These are phyloP conservation scores for Xylariaceae sp. DNA, from an alignment of 2,329 filamentous ascomycete genomes.

Conservation along the genomic window DNA sequence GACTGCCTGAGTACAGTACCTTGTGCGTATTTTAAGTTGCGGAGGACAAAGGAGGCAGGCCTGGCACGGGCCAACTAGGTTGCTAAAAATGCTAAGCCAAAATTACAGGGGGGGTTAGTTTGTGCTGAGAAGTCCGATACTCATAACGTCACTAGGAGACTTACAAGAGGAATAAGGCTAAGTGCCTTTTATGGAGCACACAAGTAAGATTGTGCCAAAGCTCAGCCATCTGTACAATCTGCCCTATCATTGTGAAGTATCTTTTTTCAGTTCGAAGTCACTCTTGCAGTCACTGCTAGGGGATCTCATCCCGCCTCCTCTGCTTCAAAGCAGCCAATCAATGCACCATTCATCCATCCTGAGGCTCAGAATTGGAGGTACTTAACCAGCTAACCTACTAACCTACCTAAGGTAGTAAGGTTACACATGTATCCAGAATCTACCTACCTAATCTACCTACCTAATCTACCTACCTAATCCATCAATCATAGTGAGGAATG, in stretches of 20 bases:
- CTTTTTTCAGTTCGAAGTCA: conserved; percentile 6
- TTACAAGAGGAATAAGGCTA: background rate
- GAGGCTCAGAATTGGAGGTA: conserved; percentile 4
- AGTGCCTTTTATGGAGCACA: conserved; percentile 4
- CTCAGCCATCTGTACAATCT: conserved; percentile 2
- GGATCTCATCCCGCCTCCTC: conserved; percentile 1
- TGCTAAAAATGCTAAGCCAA: no score
- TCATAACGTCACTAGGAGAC: conserved; percentile 22
- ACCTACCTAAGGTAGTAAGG: no score
- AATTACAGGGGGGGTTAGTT: background rate
- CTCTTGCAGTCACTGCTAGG: conserved; percentile 10
- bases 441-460: no score
- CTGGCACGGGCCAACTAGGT: no score
- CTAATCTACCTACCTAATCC: no score
- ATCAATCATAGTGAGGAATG: conserved; percentile 8
- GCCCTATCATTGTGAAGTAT: conserved; percentile 5
- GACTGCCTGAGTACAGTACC: no score
- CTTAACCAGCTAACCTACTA: no score
- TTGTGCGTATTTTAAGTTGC: no score
- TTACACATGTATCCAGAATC: no score
- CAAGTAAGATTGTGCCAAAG: background rate
- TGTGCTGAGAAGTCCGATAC: conserved; percentile 2
- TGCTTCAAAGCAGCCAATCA: conserved; percentile 16
- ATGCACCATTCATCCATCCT: background rate
- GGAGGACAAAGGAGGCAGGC: no score